These are phyloP conservation scores for Fusarium poae DNA, from an alignment of 2,329 filamentous ascomycete genomes.

Conservation along the genomic window DNA sequence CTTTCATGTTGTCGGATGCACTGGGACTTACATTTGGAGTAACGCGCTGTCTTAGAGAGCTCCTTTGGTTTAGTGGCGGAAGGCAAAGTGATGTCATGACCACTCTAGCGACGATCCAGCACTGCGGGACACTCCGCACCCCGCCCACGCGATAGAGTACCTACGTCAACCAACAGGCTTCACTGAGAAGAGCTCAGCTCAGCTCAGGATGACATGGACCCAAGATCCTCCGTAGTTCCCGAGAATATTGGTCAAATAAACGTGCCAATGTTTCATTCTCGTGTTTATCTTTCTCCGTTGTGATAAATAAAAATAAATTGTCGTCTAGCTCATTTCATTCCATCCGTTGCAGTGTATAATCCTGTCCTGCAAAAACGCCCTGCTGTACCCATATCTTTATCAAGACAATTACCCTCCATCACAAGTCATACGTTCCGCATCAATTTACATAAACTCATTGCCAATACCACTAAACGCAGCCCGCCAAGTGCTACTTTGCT, in stretches of 20 bases:
- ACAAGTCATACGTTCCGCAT: conserved; percentile 22
- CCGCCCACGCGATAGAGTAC: conserved; percentile 29
- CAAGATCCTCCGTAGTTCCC: conserved; percentile 40
- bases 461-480: conserved; percentile 36
- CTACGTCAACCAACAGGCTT: conserved; percentile 25
- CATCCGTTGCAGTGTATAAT: conserved; percentile 7
- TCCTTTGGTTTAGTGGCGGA: conserved; percentile 42
- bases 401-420: conserved; percentile 8
- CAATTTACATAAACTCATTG: conserved; percentile 30
- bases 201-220: neutral
- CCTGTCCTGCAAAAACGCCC: conserved; percentile 27
- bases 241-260: conserved; percentile 16
- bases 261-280: neutral
- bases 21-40: conserved; percentile 29
- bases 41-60: conserved; percentile 25
- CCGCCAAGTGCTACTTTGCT: conserved; percentile 23
- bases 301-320: conserved; percentile 2
- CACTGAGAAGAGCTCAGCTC: neutral
- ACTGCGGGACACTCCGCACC: conserved; percentile 40
- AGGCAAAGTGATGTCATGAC: conserved; percentile 55
- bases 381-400: conserved; percentile 15
- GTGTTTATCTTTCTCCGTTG: neutral
- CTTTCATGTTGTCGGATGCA: conserved; percentile 25
- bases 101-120: conserved; percentile 31
- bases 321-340: conserved; percentile 6